Evolutionary conservation across 2,329 filamentous ascomycete species (phyloP), one percentile per base, ranked within the genome.

Genomic region (Talaromyces piceae): DNA sequence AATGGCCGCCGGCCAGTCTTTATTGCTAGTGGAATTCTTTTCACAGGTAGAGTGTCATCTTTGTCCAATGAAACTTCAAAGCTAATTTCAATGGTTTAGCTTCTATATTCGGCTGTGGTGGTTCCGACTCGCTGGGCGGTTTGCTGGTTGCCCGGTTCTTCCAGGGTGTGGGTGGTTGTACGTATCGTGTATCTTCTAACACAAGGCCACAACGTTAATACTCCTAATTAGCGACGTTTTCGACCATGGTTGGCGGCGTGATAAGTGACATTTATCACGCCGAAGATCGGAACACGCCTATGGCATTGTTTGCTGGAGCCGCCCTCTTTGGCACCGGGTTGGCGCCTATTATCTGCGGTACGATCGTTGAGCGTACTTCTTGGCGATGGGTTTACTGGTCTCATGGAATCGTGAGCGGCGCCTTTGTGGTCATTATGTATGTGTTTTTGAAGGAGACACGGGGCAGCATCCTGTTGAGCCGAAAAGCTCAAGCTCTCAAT

Each of bases 201-300:
- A 47, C 44, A 23, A 16, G n/a, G 23, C n/a, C n/a, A 25, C 5
- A 30, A 18, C 41, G n/a, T 22, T 43, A 43, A 43, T 25, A 3
- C 39, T 30, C 28, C 7, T 16, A 4, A 12, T n/a, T 31, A 72
- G 69, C 65, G 28, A 82, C 79, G 0, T 95, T 94, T 63, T 89
- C 86, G 41, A 93, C 88, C 20, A 91, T 95, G 78, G 86, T 95
- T 0, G 91, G 91, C n/a, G 91, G 91, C 3, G 87, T 96, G 3
- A 85, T 96, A 37, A 86, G 86, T 47, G 91, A 96, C 62, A 80
- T 95, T 53, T 95, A 90, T 71, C 80, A 84, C 45, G 82, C 87
- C 8, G 73, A 87, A 53, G 83, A 87, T 41, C 77, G 91, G 28
- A 95, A 96, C 60, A 89, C 86, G 0, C 87, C 91, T 0, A 95